Evolutionary conservation across 331 rosid species (phyloP).

Genomic region (Rosa hybrid): DNA sequence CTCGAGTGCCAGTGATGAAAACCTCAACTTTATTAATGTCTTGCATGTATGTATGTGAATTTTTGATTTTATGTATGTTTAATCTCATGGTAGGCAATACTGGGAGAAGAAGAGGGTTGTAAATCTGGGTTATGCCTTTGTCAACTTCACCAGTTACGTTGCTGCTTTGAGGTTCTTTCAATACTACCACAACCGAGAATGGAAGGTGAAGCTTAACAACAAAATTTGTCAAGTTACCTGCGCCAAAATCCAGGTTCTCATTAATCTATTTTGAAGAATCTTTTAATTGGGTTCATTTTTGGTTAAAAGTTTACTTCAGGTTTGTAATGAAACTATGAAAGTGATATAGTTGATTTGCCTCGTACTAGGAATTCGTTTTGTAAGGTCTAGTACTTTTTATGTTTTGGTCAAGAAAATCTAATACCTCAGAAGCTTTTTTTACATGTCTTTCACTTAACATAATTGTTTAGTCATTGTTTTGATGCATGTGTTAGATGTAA

Average conservation of each 20-base stretch:
- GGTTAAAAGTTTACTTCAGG: not conserved
- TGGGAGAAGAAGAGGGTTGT: constrained; percentile 14
- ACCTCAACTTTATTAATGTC: not conserved
- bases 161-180: constrained; percentile 38
- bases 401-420: not conserved
- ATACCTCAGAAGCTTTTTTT: not conserved
- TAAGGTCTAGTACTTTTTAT: not conserved
- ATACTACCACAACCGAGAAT: constrained; percentile 19
- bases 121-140: constrained; percentile 60
- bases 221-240: constrained; percentile 37
- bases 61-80: not conserved
- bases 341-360: too few relatives aligned
- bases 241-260: constrained; percentile 32
- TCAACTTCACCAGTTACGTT: constrained; percentile 36
- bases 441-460: not conserved
- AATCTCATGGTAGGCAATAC: constrained; percentile 18
- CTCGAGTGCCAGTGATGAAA: not conserved
- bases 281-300: not conserved
- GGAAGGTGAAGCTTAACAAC: constrained; percentile 21
- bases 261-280: not conserved
- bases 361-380: too few relatives aligned
- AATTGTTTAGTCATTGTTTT: not conserved
- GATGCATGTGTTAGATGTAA: not conserved
- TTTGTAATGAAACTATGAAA: not conserved
- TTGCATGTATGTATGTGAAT: not conserved